Conservation (phyloP, 106 monocot species). For the Ottelia alismoides region DNA sequence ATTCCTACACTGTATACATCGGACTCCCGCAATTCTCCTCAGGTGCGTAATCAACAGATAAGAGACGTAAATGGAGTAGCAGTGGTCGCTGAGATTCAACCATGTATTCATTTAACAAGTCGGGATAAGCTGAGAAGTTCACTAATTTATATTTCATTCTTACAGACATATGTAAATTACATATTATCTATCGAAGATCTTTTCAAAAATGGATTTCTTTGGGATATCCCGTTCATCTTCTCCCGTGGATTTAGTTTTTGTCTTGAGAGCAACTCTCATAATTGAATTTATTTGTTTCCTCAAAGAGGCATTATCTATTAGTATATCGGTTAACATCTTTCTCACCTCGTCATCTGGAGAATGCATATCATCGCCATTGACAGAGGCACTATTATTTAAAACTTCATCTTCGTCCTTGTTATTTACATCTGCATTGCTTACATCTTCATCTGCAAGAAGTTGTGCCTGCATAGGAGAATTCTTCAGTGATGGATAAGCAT, state of each 20-base stretch:
- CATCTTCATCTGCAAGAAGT: constrained; percentile 64
- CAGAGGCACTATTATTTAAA: constrained; percentile 4
- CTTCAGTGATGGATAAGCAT: too few species aligned
- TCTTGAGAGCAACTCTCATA: constrained; percentile 33
- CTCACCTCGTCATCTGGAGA: constrained; percentile 41
- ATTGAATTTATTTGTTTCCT: constrained; percentile 66
- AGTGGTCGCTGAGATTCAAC: too few species aligned
- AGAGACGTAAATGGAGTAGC: too few species aligned
- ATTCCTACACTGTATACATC: too few species aligned
- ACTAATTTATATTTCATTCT: too few species aligned
- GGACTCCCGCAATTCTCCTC: too few species aligned
- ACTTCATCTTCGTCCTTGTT: constrained; percentile 10
- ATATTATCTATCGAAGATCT: constrained; percentile 41
- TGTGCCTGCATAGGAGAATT: constrained; percentile 52
- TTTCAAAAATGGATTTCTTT: constrained; percentile 36
- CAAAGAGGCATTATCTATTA: constrained; percentile 73
- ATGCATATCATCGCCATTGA: constrained; percentile 27
- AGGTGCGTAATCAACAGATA: too few species aligned
- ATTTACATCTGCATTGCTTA: constrained; percentile 4
- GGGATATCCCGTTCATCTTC: constrained; percentile 21
- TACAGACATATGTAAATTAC: too few species aligned
- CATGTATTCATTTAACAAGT: too few species aligned
- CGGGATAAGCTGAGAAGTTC: too few species aligned
- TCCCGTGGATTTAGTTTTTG: constrained; percentile 27
- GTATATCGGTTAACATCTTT: constrained; percentile 34